Evolutionary conservation across 2,329 filamentous ascomycete species (phyloP), one percentile per base, ranked within the genome.

Genomic region (Colletotrichum gigasporum): DNA sequence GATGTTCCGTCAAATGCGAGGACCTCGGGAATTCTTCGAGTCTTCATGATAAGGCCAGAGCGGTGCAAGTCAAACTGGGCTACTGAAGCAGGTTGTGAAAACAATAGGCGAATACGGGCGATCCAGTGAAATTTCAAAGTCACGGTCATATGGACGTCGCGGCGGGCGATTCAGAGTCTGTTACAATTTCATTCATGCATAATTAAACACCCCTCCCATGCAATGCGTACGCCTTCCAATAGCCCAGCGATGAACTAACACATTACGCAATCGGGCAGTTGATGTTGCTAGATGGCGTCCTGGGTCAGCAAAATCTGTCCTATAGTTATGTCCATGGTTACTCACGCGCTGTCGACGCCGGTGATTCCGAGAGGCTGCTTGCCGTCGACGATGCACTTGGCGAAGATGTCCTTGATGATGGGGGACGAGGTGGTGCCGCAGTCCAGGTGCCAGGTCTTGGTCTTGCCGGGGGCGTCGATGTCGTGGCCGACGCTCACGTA

Each of bases 361-460:
- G 55, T 61, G 16, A 64, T 61, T 1, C 26, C 34, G 12, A 14
- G 16, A 16, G 48, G 61, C 41, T 28, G 11, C 34, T 50, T 50
- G 3, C 12, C 22, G 11, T 64, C 18, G 30, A 64, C 61, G 2
- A 26, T 44, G 48, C 61, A 64, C 28, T 54, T 61, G 34, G 56
- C 61, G 10, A 44, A 64, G 5, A 64, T 75, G 26, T 18, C 35
- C 3, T 22, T 22, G 34, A 61, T 26, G 6, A 61, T 10, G 14
- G 30, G 61, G 7, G 4, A 2, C 4, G 56, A 61, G 16, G 56
- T 64, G 18, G 61, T 61, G 9, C 48, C 48, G 28, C 56, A 61
- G 48, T 64, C 41, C 28, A 64, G 41, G 34, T 18, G n/a, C 14
- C n/a, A 60, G 26, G 34, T 54, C 32, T 61, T 61, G 28, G n/a